Evolutionary conservation across 2,329 filamentous ascomycete species (phyloP), one percentile per base, ranked within the genome.

Genomic region (Ceratocystis diversiconidia): DNA sequence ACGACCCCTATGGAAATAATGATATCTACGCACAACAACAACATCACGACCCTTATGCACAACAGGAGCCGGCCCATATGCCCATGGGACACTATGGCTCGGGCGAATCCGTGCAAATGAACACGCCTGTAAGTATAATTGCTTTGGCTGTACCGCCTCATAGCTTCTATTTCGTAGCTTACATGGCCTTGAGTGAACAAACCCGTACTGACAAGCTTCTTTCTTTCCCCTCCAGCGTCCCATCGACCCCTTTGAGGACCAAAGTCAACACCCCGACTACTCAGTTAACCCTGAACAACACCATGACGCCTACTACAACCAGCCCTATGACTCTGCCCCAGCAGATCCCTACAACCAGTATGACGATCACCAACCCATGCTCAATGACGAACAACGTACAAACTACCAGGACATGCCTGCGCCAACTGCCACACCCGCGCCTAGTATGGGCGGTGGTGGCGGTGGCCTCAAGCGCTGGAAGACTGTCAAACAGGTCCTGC

Each of bases 401-500:
- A 73, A 74, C 1, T 82, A 79, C 70, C 72, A 74, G 61, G 78
- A 68, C 79, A 79, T 65, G 79, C 81, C 80, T 69, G 82, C 79
- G 65, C 82, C 78, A 25, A 46, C 55, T 30, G 44, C 65, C 7
- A 67, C 65, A 22, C 65, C 65, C 2, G 65, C 65, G 8, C 65
- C 65, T 64, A 67, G 65, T 59, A 48, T 61, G 30, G 62, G 43
- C 25, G 59, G 64, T 0, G 70, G 69, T 22, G 73, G 73, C 17
- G 69, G 66, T 5, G 69, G 82, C 3, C 85, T 97, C 70, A 87
- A 89, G 74, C 83, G 94, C 74, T 97, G 90, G 89, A 99, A 97
- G 80, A 99, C 94, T 0, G 92, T 99, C 61, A 99, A 97, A 77
- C 90, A 96, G 78, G 92, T 99, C n/a, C 86, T 95, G 71, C 77